phyloP scores from a whole-genome alignment of 2,329 filamentous ascomycete species.

The Aspergillus glaucus region DNA sequence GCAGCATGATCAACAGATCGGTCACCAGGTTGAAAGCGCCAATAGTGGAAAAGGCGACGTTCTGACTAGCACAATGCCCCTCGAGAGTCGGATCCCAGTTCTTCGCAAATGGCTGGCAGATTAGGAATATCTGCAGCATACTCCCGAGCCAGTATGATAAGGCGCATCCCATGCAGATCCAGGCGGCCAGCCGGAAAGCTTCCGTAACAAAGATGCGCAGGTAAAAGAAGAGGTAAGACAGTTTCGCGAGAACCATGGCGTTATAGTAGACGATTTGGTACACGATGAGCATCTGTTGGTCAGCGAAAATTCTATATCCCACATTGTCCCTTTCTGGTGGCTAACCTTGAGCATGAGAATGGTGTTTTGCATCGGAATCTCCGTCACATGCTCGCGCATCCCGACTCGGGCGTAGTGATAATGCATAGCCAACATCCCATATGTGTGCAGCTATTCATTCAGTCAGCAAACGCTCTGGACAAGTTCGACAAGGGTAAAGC shows the following conservation, averaged over 20 bases:
- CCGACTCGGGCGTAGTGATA: too few species aligned
- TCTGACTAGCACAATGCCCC: slow-evolving; percentile 10
- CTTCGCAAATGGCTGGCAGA: slow-evolving; percentile 13
- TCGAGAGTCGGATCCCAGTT: slow-evolving; percentile 14
- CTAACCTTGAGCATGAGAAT: too few species aligned
- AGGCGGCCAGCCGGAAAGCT: slow-evolving; percentile 18
- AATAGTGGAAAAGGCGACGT: slow-evolving; percentile 9
- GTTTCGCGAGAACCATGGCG: slow-evolving; percentile 18
- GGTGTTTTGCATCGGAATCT: too few species aligned
- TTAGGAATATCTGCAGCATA: slow-evolving; percentile 19
- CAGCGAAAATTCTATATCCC: too few species aligned
- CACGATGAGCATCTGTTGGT: slow-evolving; percentile 9
- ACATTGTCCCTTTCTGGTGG: too few species aligned
- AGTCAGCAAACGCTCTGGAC: too few species aligned
- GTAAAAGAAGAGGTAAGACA: slow-evolving; percentile 21
- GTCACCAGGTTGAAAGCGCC: slow-evolving; percentile 17
- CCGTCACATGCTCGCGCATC: too few species aligned
- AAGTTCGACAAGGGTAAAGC: too few species aligned
- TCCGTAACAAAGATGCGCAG: slow-evolving; percentile 22
- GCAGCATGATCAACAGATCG: slow-evolving; percentile 15
- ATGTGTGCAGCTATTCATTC: too few species aligned
- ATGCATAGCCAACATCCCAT: too few species aligned
- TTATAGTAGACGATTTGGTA: slow-evolving; percentile 15
- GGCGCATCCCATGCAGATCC: slow-evolving; percentile 11
- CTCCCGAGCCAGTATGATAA: slow-evolving; percentile 19